phyloP scores from a whole-genome alignment of 148 eudicot species.

The Pharnaceum exiguum region DNA sequence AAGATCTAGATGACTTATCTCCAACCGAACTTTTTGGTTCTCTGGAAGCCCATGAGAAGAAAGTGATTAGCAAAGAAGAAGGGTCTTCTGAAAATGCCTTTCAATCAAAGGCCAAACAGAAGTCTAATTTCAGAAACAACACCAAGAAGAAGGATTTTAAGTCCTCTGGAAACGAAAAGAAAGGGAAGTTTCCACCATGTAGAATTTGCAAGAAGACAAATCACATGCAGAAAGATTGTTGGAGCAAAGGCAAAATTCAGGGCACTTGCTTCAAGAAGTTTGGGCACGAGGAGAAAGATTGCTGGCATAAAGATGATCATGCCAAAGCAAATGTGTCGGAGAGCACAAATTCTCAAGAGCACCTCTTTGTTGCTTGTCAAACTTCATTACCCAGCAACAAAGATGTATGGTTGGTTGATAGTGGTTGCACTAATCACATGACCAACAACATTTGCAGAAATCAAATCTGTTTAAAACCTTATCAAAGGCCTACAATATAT shows the following conservation, averaged over 20 bases:
- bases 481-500: too few species aligned
- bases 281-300: constrained; percentile 1
- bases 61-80: not conserved
- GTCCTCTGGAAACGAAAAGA: not conserved
- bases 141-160: not conserved
- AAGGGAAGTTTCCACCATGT: constrained; percentile 2
- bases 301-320: not conserved
- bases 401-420: not conserved
- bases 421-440: constrained; percentile 10
- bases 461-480: too few species aligned
- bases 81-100: not conserved
- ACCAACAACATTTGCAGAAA: too few species aligned
- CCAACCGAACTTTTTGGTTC: not conserved
- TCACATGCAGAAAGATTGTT: constrained; percentile 1
- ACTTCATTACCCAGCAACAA: not conserved
- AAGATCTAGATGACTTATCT: not conserved
- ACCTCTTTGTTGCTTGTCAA: not conserved
- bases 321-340: not conserved
- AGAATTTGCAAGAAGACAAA: constrained; percentile 6
- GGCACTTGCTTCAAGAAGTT: not conserved
- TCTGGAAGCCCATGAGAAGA: not conserved
- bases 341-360: not conserved
- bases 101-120: not conserved
- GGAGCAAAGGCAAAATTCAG: constrained; percentile 1
- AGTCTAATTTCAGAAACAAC: not conserved